Evolutionary conservation across 495 filamentous ascomycete species (phyloP), one percentile per base, ranked within the genome.

Genomic region (Polyplosphaeria fusca): DNA sequence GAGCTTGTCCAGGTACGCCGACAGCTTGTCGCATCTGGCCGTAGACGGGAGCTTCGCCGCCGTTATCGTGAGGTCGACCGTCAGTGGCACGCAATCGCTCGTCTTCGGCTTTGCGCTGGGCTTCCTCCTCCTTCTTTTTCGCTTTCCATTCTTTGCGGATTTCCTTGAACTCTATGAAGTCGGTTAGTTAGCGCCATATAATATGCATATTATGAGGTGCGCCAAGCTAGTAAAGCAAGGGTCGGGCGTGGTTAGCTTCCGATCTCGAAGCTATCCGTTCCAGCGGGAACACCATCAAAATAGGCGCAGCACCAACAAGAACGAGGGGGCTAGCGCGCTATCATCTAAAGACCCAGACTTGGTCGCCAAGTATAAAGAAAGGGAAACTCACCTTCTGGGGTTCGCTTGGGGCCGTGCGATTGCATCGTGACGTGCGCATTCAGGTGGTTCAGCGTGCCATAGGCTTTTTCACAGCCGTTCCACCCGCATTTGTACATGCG

Each of bases 401-500:
- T 96, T 18, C 92, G 83, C 72, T 97, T 97, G 39, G 79, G 73
- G 3, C 92, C 92, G 60, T 97, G 92, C 49, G 86, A 91, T 68
- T 97, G 92, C 92, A 97, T 97, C 18, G 92, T 96, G 45, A 97
- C 92, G 66, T 97, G 92, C 26, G 92, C 92, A 64, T 97, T 97
- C 64, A 97, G 71, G 70, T 97, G 92, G 69, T 97, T 97, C 52
- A 97, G 74, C 22, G 92, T 97, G 52, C 92, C 92, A 66, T 97
- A 97, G 12, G 92, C 92, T 73, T 97, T 97, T 68, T 97, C 93
- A 70, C 93, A 98, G 3, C 91, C 91, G 57, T 96, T 88, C 88
- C 90, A 96, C 9, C 93, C 93, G 73, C 93, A 98, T 73, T 96
- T 96, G 76, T 98, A 98, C 93, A 98, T 98, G 55, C 93, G 86